Evolutionary conservation across 192 early-diverging fungal species (phyloP).

Genomic region (Glomus cerebriforme): DNA sequence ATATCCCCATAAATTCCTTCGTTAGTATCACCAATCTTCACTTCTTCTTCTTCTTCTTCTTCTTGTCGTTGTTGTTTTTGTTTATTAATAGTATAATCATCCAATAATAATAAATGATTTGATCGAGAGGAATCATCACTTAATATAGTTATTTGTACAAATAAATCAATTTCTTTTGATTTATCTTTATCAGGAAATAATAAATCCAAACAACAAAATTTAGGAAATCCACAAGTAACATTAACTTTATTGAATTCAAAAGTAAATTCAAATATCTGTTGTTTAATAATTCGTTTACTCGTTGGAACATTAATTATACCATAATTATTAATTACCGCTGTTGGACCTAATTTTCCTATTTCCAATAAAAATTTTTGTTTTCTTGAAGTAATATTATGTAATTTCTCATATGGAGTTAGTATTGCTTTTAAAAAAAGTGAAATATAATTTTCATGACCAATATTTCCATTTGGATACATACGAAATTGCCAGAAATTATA

Average conservation of each 20-base stretch:
- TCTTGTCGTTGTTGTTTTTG: neutral
- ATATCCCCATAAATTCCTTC: neutral
- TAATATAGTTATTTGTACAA: neutral
- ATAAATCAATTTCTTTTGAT: neutral
- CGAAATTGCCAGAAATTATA: conserved; percentile 7
- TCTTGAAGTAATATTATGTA: conserved; percentile 3
- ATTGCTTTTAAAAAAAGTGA: neutral
- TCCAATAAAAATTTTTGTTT: conserved; percentile 3
- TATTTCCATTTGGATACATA: conserved; percentile 12
- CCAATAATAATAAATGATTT: neutral
- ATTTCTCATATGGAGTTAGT: neutral
- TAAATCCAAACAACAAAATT: neutral
- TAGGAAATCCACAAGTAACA: neutral
- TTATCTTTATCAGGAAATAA: neutral
- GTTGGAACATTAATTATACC: neutral
- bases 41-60: too few species aligned
- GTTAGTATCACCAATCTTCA: neutral
- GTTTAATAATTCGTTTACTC: neutral
- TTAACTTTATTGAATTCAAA: neutral
- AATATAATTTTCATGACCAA: neutral
- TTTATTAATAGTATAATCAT: neutral
- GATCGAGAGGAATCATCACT: neutral
- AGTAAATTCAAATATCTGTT: neutral
- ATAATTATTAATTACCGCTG: neutral
- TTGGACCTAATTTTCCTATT: neutral